Evolutionary conservation across 2,329 filamentous ascomycete genomes (phyloP).

Genomic region (Diaporthe humulicola): DNA sequence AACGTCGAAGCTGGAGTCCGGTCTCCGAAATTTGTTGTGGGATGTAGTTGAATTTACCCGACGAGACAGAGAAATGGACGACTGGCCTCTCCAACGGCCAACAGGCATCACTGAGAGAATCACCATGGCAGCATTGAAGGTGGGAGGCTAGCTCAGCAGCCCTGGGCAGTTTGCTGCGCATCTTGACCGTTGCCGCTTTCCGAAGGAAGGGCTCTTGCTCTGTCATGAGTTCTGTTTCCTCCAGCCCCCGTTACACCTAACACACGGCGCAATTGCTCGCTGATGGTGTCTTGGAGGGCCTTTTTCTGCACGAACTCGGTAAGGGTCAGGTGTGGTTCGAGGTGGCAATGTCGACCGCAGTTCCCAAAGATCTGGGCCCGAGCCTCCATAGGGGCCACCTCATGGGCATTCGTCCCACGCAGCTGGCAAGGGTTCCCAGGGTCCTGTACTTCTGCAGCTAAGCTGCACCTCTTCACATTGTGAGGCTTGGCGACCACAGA

Average conservation of each 20-base stretch:
- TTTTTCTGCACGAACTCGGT: not conserved
- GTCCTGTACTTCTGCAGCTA: constrained; percentile 34
- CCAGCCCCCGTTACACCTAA: constrained; percentile 1
- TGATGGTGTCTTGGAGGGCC: not conserved
- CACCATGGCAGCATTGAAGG: not conserved
- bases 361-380: constrained; percentile 21
- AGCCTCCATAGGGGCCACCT: not conserved
- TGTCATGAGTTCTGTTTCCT: not conserved
- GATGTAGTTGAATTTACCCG: not conserved
- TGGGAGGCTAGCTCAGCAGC: not conserved
- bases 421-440: constrained; percentile 31
- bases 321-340: constrained; percentile 13
- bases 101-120: not conserved
- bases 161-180: not conserved
- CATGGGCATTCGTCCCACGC: constrained; percentile 27
- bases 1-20: not conserved
- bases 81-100: not conserved
- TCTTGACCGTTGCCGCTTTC: not conserved
- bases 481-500: constrained; percentile 35
- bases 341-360: constrained; percentile 14
- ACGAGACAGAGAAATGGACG: not conserved
- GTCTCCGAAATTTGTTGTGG: not conserved
- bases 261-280: not conserved
- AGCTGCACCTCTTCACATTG: constrained; percentile 33
- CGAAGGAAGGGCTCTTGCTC: not conserved